phyloP scores from a whole-genome alignment of 148 eudicot genomes.

The Nyssa sinensis region DNA sequence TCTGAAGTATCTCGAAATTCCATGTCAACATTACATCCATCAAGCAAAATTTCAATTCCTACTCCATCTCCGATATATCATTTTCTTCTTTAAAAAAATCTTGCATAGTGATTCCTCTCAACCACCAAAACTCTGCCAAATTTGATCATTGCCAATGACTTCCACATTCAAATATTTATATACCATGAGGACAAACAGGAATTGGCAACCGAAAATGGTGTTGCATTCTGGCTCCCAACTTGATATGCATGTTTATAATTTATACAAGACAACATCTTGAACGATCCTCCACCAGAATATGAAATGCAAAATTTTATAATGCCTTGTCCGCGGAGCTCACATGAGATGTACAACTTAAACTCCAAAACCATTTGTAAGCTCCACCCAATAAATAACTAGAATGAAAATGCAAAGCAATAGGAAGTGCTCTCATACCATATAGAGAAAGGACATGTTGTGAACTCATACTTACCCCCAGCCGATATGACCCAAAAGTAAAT shows the following conservation, averaged over 20 bases:
- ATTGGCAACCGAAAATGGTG: background rate
- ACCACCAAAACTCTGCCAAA: background rate
- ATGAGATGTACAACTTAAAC: background rate
- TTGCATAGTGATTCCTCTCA: background rate
- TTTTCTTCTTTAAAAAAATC: background rate
- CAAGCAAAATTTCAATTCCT: background rate
- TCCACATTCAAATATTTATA: background rate
- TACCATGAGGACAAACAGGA: no score
- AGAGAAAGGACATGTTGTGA: slow-evolving; percentile 1
- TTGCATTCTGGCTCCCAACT: background rate
- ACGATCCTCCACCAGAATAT: background rate
- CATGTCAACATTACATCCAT: background rate
- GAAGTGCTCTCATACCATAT: background rate
- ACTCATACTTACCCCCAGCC: slow-evolving; percentile 41
- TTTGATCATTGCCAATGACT: background rate
- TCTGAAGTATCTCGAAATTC: background rate
- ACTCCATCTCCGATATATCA: background rate
- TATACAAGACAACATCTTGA: background rate
- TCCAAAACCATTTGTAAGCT: background rate
- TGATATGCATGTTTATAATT: background rate
- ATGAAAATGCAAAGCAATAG: background rate
- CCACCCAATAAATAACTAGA: background rate
- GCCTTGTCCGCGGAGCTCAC: background rate
- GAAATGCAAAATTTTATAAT: background rate
- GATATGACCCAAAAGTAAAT: slow-evolving; percentile 45